phyloP scores from a whole-genome alignment of 768 basidiomycete genomes.

The Trametes elegans region DNA sequence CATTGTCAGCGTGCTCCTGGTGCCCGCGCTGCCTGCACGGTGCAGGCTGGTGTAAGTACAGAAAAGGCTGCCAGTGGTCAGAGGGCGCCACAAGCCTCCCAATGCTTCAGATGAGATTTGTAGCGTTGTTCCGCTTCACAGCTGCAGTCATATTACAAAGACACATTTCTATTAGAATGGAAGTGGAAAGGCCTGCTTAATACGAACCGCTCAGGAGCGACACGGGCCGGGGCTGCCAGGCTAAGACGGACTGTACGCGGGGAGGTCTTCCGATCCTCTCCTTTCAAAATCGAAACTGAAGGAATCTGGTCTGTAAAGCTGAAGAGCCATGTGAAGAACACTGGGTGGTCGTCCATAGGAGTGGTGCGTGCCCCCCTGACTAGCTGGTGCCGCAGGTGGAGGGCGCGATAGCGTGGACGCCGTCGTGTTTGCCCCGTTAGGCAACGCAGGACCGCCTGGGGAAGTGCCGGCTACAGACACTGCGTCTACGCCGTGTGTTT shows the following conservation, averaged over 20 bases:
- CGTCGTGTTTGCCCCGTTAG: neutral
- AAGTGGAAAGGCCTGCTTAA: no score
- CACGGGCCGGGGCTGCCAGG: no score
- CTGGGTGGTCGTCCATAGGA: neutral
- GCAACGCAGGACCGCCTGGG: neutral
- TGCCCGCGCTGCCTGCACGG: no score
- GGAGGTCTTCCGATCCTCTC: neutral
- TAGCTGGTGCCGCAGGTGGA: neutral
- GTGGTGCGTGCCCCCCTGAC: neutral
- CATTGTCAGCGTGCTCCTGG: neutral
- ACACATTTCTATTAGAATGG: no score
- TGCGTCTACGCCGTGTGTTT: neutral
- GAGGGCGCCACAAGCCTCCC: no score
- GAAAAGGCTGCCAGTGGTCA: no score
- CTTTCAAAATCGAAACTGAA: neutral
- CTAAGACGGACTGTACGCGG: neutral
- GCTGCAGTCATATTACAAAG: no score
- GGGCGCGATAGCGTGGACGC: neutral
- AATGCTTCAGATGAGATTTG: no score
- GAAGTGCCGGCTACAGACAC: neutral
- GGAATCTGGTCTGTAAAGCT: neutral
- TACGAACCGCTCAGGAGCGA: no score
- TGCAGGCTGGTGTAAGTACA: no score
- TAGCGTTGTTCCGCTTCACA: no score
- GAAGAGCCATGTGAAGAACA: neutral